These are phyloP conservation scores for barley (Hordeum vulgare) DNA, from an alignment of 176 grass and related monocot genomes.

Conservation along the genomic window MorexV3_pseudomolecules_assembly NC_058522.1:564477597-564478096, in stretches of 20 bases:
- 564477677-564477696: not conserved
- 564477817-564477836: not conserved
- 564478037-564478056: constrained; percentile 45
- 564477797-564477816: not conserved
- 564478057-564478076: constrained; percentile 44
- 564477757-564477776: not conserved
- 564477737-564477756: not conserved
- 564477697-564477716: not conserved
- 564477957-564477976: constrained; percentile 68
- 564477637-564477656: not conserved
- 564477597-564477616: not conserved
- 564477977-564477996: constrained; percentile 59
- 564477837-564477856: not conserved
- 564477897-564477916: not conserved
- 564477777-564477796: not conserved
- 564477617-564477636: not conserved
- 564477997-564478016: constrained; percentile 61
- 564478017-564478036: constrained; percentile 65
- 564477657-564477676: not conserved
- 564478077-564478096: constrained; percentile 55
- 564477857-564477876: constrained; percentile 14
- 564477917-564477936: constrained; percentile 12
- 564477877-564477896: not conserved
- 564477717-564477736: not conserved
- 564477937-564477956: constrained; percentile 69